Evolutionary conservation across 1,284 basidiomycete genomes (phyloP).

Genomic region (Schizophyllum amplum): DNA sequence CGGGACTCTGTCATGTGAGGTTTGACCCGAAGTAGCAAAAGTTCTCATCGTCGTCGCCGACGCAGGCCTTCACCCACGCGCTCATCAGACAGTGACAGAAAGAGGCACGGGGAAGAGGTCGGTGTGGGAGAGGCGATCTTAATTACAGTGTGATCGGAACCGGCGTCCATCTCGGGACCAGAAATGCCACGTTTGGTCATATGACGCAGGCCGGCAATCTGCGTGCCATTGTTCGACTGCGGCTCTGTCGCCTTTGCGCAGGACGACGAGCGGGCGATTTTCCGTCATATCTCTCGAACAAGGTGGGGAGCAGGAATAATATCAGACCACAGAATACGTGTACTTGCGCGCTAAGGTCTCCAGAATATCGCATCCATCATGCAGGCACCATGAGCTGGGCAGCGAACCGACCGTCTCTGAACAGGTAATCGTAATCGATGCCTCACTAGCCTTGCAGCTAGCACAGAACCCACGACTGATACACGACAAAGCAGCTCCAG

Average conservation of each 20-base stretch:
- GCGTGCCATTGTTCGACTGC: neutral
- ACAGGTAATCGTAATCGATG: neutral
- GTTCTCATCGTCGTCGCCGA: neutral
- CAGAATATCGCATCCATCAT: neutral
- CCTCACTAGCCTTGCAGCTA: neutral
- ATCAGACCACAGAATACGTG: too few species aligned
- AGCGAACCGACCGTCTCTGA: neutral
- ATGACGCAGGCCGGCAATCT: neutral
- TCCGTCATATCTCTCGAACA: neutral
- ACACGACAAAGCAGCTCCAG: neutral
- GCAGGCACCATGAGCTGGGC: neutral
- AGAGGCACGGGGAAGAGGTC: neutral
- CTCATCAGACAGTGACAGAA: neutral
- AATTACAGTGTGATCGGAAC: neutral
- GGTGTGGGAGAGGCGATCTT: neutral
- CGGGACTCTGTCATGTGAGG: too few species aligned
- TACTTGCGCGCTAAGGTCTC: too few species aligned
- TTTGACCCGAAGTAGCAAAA: too few species aligned
- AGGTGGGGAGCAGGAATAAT: too few species aligned
- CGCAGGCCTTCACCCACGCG: neutral
- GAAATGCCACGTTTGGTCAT: neutral
- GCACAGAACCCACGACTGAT: neutral
- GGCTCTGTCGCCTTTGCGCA: neutral
- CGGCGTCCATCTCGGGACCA: neutral
- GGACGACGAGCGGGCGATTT: too few species aligned